These are phyloP conservation scores for Reutealis trisperma DNA, from an alignment of 345 rosid species.

Conservation along the genomic window DNA sequence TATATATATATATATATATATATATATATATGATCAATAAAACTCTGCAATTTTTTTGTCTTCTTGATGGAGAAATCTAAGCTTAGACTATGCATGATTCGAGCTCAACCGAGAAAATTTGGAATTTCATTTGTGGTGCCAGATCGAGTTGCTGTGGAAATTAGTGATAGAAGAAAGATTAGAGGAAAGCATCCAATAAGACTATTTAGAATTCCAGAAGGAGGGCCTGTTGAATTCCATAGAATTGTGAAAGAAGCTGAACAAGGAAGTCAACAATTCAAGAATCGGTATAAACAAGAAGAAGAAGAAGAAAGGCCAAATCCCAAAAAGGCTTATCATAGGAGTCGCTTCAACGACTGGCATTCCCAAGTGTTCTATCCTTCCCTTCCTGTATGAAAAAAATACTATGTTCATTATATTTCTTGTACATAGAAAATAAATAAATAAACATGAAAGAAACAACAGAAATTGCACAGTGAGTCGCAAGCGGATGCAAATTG, in stretches of 20 bases:
- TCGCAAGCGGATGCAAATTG: no score
- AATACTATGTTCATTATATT: no score
- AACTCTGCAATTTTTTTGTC: no score
- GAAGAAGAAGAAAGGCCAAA: neutral
- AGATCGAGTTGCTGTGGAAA: slow-evolving; percentile 9
- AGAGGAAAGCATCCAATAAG: slow-evolving; percentile 11
- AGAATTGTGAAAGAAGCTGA: slow-evolving; percentile 7
- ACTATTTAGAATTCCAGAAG: neutral
- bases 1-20: no score
- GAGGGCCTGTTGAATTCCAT: neutral
- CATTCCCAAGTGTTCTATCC: neutral
- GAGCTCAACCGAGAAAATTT: slow-evolving; percentile 10
- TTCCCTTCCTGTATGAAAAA: no score
- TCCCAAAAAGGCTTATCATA: neutral
- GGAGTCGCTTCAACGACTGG: slow-evolving; percentile 16
- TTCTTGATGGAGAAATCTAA: no score
- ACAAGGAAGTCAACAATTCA: neutral
- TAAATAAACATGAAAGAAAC: no score
- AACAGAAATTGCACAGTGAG: no score
- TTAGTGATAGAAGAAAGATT: slow-evolving; percentile 2
- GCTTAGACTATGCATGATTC: neutral
- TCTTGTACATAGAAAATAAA: no score
- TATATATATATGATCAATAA: no score
- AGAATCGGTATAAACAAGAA: neutral
- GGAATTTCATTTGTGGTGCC: slow-evolving; percentile 14